Evolutionary conservation across 1,139 yeast species (phyloP).

Genomic region (Geotrichum klebahnii): DNA sequence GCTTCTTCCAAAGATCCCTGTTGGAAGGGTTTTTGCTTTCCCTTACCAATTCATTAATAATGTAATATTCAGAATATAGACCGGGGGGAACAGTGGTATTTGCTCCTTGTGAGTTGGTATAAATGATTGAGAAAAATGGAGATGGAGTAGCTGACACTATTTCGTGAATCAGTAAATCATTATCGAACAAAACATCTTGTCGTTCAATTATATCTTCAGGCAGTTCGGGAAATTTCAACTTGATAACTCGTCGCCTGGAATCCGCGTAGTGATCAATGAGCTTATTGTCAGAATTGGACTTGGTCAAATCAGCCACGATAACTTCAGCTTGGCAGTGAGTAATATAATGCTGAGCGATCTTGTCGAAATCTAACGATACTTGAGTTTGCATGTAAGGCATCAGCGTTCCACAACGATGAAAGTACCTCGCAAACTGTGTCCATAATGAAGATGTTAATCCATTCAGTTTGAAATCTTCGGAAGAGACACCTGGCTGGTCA

Average conservation of each 20-base stretch:
- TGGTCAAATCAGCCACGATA: constrained; percentile 22
- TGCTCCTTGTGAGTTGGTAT: constrained; percentile 24
- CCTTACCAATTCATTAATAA: constrained; percentile 33
- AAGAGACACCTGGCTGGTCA: constrained; percentile 63
- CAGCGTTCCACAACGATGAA: constrained; percentile 59
- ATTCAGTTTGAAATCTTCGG: constrained; percentile 49
- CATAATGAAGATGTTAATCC: constrained; percentile 40
- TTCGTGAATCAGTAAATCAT: constrained; percentile 49
- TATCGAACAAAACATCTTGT: constrained; percentile 37
- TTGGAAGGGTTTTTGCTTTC: constrained; percentile 30
- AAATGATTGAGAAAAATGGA: constrained; percentile 34
- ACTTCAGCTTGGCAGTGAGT: constrained; percentile 34
- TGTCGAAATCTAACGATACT: constrained; percentile 47
- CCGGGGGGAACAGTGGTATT: constrained; percentile 10
- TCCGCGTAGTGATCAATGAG: constrained; percentile 50
- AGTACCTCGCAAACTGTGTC: constrained; percentile 52
- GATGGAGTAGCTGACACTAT: constrained; percentile 32
- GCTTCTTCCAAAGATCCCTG: constrained; percentile 29
- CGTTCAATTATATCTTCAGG: constrained; percentile 29
- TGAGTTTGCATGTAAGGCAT: constrained; percentile 56
- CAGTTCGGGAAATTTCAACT: constrained; percentile 43
- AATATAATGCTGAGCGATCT: constrained; percentile 41
- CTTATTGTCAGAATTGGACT: constrained; percentile 36
- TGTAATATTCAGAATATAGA: constrained; percentile 24
- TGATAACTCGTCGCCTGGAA: constrained; percentile 55